phyloP scores from a whole-genome alignment of 768 basidiomycete genomes.

The Symmetrospora coprosmae region DNA sequence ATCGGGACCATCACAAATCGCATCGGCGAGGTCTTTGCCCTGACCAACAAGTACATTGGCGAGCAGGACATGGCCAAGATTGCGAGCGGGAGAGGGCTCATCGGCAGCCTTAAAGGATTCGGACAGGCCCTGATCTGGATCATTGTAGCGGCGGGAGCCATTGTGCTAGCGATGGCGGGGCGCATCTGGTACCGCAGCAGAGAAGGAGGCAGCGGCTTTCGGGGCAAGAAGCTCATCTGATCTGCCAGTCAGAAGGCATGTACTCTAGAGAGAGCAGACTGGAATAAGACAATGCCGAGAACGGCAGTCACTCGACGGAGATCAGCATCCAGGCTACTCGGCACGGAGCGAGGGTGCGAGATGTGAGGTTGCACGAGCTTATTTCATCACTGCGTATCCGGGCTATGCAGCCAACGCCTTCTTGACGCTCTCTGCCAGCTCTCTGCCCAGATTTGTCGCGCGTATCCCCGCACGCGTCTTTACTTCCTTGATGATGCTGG shows the following conservation, averaged over 20 bases:
- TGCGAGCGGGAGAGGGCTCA: not conserved
- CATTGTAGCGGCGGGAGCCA: not conserved
- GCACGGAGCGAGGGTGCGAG: too few species aligned
- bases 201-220: too few species aligned
- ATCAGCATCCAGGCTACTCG: too few species aligned
- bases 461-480: not conserved
- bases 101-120: conserved; percentile 6
- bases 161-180: too few species aligned
- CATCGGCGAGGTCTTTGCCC: conserved; percentile 13
- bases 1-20: not conserved
- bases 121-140: not conserved
- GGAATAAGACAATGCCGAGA: too few species aligned
- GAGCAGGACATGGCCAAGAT: not conserved
- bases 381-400: too few species aligned
- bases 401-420: not conserved
- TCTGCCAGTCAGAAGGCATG: too few species aligned
- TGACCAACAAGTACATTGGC: not conserved
- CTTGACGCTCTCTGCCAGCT: conserved; percentile 12
- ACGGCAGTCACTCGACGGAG: too few species aligned
- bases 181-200: too few species aligned
- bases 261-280: too few species aligned
- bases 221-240: too few species aligned
- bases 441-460: not conserved
- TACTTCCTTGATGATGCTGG: conserved; percentile 7
- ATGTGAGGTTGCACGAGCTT: too few species aligned